These are phyloP conservation scores for Candida easanensis DNA, from an alignment of 805 yeast genomes.

Conservation along the genomic window DNA sequence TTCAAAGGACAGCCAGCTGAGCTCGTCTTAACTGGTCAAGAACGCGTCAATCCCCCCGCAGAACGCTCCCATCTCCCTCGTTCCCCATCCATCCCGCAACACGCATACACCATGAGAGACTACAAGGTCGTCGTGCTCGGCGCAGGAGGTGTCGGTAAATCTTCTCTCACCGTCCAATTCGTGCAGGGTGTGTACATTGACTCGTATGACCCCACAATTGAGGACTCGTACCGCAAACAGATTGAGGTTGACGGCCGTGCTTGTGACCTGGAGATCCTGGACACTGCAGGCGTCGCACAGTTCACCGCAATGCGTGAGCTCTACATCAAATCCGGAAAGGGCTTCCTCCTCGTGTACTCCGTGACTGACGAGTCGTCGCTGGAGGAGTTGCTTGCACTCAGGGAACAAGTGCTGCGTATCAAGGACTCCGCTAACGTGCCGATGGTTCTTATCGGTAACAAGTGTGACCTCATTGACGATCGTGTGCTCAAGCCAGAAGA, in stretches of 20 bases:
- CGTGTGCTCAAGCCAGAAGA: conserved; percentile 76
- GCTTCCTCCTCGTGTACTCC: conserved; percentile 83
- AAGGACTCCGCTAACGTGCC: conserved; percentile 79
- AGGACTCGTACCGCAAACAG: conserved; percentile 89
- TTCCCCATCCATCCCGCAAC: neutral
- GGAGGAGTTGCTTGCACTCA: conserved; percentile 70
- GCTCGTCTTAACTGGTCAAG: too few relatives aligned
- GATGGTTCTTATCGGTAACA: conserved; percentile 88
- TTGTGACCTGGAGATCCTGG: conserved; percentile 82
- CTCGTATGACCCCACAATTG: conserved; percentile 95
- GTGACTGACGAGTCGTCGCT: conserved; percentile 76
- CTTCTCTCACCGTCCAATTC: conserved; percentile 88
- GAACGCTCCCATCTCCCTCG: neutral
- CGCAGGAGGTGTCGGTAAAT: conserved; percentile 97
- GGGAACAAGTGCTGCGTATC: conserved; percentile 81
- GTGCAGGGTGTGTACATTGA: conserved; percentile 89
- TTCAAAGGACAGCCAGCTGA: too few relatives aligned
- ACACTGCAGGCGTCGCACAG: conserved; percentile 94
- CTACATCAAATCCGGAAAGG: conserved; percentile 85
- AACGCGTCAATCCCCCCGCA: too few relatives aligned
- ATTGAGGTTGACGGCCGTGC: conserved; percentile 85
- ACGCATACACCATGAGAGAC: conserved; percentile 41
- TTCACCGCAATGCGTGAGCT: conserved; percentile 94
- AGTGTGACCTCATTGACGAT: conserved; percentile 77
- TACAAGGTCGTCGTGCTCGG: conserved; percentile 90